phyloP scores from a whole-genome alignment of 2,329 filamentous ascomycete species.

The Daldinia sp. region DNA sequence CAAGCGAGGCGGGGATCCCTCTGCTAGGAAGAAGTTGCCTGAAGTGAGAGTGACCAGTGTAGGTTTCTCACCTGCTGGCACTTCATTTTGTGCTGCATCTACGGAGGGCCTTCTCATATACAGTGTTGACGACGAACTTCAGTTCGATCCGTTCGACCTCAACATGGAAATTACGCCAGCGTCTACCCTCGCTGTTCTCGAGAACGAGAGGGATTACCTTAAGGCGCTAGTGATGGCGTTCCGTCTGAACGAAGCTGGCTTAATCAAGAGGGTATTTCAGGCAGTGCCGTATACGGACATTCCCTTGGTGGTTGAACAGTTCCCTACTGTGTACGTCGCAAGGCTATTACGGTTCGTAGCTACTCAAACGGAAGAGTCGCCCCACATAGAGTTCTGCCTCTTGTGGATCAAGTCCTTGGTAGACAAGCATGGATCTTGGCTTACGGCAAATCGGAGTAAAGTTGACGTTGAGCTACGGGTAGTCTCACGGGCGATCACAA shows the following conservation, averaged over 20 bases:
- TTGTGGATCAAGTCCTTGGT: conserved; percentile 88
- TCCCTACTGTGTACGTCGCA: conserved; percentile 87
- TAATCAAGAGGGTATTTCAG: conserved; percentile 88
- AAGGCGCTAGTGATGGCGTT: conserved; percentile 98
- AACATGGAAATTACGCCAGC: conserved; percentile 93
- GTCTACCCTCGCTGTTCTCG: conserved; percentile 75
- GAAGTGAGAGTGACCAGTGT: conserved; percentile 87
- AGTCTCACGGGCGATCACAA: conserved; percentile 79
- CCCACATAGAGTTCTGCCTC: conserved; percentile 93
- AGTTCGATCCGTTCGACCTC: conserved; percentile 96
- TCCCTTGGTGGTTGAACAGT: conserved; percentile 75
- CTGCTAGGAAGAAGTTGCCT: conserved; percentile 75
- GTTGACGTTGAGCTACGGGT: conserved; percentile 86
- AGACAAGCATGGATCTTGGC: conserved; percentile 82
- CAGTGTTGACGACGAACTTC: conserved; percentile 81
- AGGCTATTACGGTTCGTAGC: conserved; percentile 88
- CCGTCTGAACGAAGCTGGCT: conserved; percentile 84
- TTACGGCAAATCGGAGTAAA: conserved; percentile 81
- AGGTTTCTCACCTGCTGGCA: conserved; percentile 86
- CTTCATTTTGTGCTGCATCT: conserved; percentile 91
- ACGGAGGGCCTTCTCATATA: conserved; percentile 96
- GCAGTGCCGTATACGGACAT: conserved; percentile 79
- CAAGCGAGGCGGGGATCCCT: conserved; percentile 83
- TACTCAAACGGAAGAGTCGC: conserved; percentile 85
- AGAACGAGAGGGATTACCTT: conserved; percentile 78